Evolutionary conservation across 108 stramenopile species (phyloP), one percentile per base, ranked within the genome.

Genomic region (Stephanodiscus minutulus): DNA sequence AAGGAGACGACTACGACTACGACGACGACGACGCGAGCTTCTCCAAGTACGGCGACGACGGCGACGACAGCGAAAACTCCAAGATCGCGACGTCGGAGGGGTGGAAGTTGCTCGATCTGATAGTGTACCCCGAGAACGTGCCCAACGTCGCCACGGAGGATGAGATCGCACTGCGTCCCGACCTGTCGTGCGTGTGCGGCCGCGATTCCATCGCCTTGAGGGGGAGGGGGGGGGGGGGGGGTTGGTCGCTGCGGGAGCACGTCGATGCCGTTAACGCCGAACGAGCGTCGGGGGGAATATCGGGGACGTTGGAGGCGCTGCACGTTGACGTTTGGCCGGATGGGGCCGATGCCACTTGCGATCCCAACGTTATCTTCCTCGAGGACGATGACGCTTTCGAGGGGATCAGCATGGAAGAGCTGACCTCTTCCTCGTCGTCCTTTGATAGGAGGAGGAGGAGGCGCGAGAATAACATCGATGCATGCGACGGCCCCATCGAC

Each of bases 121-220:
- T 95, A 35, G 90, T 95, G 10, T 95, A 95, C 79, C 89, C 94
- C 0, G 90, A 91, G 57, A 89, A 91, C 68, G 69, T 95, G 57
- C 94, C 94, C 58, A 95, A 95, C 65, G 74, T 87, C 17, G 87
- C 90, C 29, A 87, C 94, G 13, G 94, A 95, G 73, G 73, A 77
- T 46, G 91, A 89, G 91, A 83, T 86, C 15, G 85, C 81, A 21
- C 31, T 70, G 17, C 83, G 85, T 37, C 73, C 83, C 0, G 91
- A 95, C 81, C 60, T 95, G 43, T 81, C 88, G 46, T 82, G 79
- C 43, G 83, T 92, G 15, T 87, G 87, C 53, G 75, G 81, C 57
- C 91, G 89, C 60, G 91, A 95, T 78, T 82, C 85, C 10, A 81
- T 90, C 8, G 83, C 78, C 36, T 89, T 89, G 27, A 91, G 93